Base-by-base conservation (phyloP, 495 filamentous ascomycete genomes). In the Aspergillus cristatus region DNA sequence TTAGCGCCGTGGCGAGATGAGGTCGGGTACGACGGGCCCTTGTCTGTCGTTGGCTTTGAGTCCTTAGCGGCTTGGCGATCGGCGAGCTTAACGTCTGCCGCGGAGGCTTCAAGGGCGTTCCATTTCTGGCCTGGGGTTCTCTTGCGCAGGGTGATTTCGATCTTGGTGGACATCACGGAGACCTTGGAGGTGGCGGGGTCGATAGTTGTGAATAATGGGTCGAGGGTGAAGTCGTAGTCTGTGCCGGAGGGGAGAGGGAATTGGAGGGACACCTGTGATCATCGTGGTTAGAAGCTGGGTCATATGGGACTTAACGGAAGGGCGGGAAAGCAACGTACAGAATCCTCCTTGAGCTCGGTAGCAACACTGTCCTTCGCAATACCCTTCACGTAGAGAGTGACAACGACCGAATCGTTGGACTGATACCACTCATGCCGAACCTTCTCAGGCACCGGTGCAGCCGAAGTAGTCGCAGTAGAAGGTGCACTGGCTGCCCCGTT, bases 391-490 rank as follows among this genome's bases (percentile, higher is more conserved):
- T 84, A 76, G 7, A 90, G 63, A 0, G 78, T 78, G 38, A 88
- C 71, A 12, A 78, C 74, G 18, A 88, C 77, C 12, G 64, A 71
- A 3, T 77, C 71, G 6, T 52, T 48, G 2, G 76, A 83, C 49
- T 90, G 85, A 61, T 85, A 88, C 81, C 82, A 88, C 37, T 89
- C 85, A 47, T 87, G 74, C 8, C 82, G 71, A 41, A 87, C 76
- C 55, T 84, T 84, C 11, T 58, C 49, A 22, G 48, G 39, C 3
- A 32, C 18, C 34, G 45, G 14, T n/a, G 47, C 18, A 37, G 34
- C 36, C 7, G 45, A 7, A 5, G 24, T 36, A 0, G 40, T 30
- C 14, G 44, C 25, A 8, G 38, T n/a, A 20, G 17, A 35, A 18
- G 41, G 35, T 6, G 34, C 18, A 3, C 28, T 20, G 28, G 18